These are phyloP conservation scores for Apocynum venetum DNA, from an alignment of 257 asterid genomes.

Conservation along the genomic window DNA sequence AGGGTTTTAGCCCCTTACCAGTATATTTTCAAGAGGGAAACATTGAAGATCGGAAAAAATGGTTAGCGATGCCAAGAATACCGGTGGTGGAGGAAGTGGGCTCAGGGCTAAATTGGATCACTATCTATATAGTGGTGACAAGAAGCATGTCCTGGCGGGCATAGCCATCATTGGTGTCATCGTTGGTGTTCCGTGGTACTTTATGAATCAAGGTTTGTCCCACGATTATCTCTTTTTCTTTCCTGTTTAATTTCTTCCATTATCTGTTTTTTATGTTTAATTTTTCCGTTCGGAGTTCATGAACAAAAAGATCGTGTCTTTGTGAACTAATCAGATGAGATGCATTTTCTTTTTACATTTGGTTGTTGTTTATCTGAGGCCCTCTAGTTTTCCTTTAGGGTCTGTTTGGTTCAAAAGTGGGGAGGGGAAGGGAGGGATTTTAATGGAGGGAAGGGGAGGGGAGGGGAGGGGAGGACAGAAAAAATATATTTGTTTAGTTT, in stretches of 20 bases:
- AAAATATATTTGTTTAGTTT: too few species aligned
- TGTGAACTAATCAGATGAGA: background rate
- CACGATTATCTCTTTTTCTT: background rate
- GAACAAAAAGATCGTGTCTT: background rate
- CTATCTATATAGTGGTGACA: slow-evolving; percentile 74
- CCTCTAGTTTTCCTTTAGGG: background rate
- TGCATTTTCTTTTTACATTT: background rate
- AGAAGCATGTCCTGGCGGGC: slow-evolving; percentile 79
- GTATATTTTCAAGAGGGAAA: background rate
- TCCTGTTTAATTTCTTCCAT: background rate
- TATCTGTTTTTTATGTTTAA: background rate
- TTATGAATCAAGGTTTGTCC: slow-evolving; percentile 64
- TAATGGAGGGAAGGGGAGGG: too few species aligned
- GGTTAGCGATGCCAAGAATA: slow-evolving; percentile 48
- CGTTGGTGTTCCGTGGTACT: slow-evolving; percentile 86
- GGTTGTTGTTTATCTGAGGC: background rate
- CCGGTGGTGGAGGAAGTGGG: slow-evolving; percentile 42
- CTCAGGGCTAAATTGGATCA: slow-evolving; percentile 63
- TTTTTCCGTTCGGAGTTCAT: background rate
- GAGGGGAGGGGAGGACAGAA: too few species aligned
- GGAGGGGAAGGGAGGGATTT: too few species aligned
- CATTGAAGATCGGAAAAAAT: slow-evolving; percentile 19
- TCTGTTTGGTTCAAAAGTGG: too few species aligned
- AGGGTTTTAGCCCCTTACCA: background rate
- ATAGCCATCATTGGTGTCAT: slow-evolving; percentile 61